Conservation (phyloP, 2,329 filamentous ascomycete genomes). For the Fusarium nelsonii region DNA sequence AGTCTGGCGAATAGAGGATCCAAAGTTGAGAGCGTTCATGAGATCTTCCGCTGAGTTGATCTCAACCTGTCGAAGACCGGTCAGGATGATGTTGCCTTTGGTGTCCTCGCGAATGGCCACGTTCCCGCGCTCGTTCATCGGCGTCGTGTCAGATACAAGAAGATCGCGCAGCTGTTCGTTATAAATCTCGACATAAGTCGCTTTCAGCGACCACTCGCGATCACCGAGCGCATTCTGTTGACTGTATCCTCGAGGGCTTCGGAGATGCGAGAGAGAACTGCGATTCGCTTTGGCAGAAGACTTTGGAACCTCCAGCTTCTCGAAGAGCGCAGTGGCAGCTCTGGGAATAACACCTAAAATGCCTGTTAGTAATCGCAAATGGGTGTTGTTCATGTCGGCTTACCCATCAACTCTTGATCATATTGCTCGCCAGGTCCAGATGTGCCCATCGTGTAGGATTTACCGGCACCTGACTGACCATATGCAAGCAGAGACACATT, state of each 20-base stretch:
- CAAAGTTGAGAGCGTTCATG: constrained; percentile 88
- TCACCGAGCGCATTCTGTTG: constrained; percentile 66
- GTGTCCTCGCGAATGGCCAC: constrained; percentile 96
- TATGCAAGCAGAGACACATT: constrained; percentile 98
- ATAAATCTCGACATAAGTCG: constrained; percentile 97
- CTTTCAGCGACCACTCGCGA: constrained; percentile 90
- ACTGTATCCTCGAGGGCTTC: constrained; percentile 79
- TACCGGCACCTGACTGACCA: constrained; percentile 96
- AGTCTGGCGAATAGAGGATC: constrained; percentile 93
- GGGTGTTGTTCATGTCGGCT: constrained; percentile 52
- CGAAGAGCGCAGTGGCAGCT: constrained; percentile 87
- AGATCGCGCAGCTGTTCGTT: constrained; percentile 96
- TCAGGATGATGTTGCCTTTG: constrained; percentile 94
- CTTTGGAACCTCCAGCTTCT: constrained; percentile 76
- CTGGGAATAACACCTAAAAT: constrained; percentile 89
- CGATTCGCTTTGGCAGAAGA: constrained; percentile 64
- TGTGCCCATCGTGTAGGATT: constrained; percentile 99
- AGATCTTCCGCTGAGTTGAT: constrained; percentile 94
- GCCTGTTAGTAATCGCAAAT: constrained; percentile 12
- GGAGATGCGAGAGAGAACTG: constrained; percentile 80
- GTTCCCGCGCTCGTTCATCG: constrained; percentile 75
- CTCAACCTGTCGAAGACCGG: constrained; percentile 86
- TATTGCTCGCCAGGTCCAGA: constrained; percentile 84
- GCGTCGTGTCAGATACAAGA: constrained; percentile 80
- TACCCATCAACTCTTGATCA: constrained; percentile 81